Base-by-base conservation (phyloP, 345 rosid species). In the Luvunga scandens region DNA sequence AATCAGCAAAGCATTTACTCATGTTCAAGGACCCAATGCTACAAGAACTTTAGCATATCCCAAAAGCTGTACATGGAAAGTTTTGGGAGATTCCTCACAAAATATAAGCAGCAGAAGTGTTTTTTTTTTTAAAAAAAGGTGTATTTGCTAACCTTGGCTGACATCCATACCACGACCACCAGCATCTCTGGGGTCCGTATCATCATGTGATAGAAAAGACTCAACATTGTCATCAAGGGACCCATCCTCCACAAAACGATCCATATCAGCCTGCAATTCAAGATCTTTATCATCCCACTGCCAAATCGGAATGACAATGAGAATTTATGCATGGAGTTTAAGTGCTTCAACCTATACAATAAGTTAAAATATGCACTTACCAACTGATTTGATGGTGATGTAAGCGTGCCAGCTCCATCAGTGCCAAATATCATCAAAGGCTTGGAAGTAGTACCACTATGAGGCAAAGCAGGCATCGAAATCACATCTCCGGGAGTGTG, bases 401-500 rank as follows among this genome's bases (percentile, higher is more conserved):
- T 87, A 73, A 96, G 98, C 55, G 97, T 88, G 81, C 93, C 94
- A 71, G 94, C 42, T 71, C 92, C 97, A 73, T 96, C 99, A 66
- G 91, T 28, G 28, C 92, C 88, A 84, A 88, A 96, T 87, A 89
- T 86, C 85, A 90, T 88, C 68, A 92, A 69, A 25, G 97, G 86
- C 88, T 94, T 96, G 77, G 99, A 94, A 12, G 99, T 90, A 82
- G 91, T 83, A 55, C 97, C 90, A 81, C 85, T 87, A 77, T 89
- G 98, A 31, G 97, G 94, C 88, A 96, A 71, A 84, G 93, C 87
- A 77, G 99, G 91, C 91, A 95, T 86, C 9, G 98, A 91, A 80
- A 93, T 87, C 84, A 89, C 97, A 88, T 96, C 99, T 79, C 97
- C 91, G 72, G 99, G 94, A 59, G 97, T 94, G 82, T 94, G 98